Percentiles rank a stretch among this genome's conserved stretches.
Conservation (phyloP, 2,329 filamentous ascomycete species). For the Epichloe brachyelytri region DNA sequence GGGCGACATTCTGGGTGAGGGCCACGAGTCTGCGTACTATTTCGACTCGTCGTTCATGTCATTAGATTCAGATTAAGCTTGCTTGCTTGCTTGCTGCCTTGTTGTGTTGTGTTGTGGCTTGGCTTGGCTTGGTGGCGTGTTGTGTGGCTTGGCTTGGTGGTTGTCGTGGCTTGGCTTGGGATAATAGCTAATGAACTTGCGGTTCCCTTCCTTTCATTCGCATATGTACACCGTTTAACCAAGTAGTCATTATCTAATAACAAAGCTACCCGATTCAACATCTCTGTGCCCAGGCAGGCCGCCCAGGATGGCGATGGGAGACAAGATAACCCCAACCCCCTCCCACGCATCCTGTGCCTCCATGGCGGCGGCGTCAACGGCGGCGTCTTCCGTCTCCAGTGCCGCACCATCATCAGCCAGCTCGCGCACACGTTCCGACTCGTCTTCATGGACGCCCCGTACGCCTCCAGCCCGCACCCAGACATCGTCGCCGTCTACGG, state of each 20-base stretch:
- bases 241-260: no score
- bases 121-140: no score
- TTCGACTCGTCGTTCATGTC: background rate
- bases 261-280: background rate
- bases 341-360: constrained; percentile 65
- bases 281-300: no score
- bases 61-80: no score
- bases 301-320: background rate
- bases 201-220: no score
- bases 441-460: constrained; percentile 60
- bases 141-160: no score
- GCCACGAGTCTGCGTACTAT: background rate
- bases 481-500: constrained; percentile 53
- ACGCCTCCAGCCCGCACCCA: constrained; percentile 45
- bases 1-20: background rate
- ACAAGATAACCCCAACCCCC: constrained; percentile 5
- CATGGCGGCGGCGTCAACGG: constrained; percentile 67
- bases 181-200: no score
- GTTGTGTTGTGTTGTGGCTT: background rate
- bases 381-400: constrained; percentile 55
- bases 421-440: constrained; percentile 51
- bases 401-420: constrained; percentile 36
- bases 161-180: no score
- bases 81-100: background rate
- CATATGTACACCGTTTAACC: no score